Evolutionary conservation across 768 basidiomycete genomes (phyloP), one percentile per base, ranked within the genome.

Genomic region (Boletus reticulatus): DNA sequence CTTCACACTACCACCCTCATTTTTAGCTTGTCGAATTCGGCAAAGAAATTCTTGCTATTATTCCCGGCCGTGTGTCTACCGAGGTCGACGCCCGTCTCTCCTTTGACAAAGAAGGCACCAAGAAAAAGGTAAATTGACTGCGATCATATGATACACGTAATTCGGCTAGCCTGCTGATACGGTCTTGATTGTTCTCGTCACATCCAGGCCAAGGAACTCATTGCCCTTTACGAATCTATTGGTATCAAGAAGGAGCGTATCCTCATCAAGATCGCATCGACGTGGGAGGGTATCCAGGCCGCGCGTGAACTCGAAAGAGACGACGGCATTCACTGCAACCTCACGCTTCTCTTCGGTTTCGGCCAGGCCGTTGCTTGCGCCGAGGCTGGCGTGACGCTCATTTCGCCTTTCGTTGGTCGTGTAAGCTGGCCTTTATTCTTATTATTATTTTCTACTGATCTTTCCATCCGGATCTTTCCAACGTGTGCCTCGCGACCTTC

Each of bases 231-330:
- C 80, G 83, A 94, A 36, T 91, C 90, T n/a, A 72, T 94, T 60
- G 97, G 97, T 60, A 85, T 99, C 78, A 78, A 84, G 71, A 92
- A 90, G 77, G 94, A 98, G 42, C 92, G 97, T 60, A 80, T 99
- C 59, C 80, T 99, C 64, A 98, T 99, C 85, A 99, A 99, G 81
- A 98, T 99, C 70, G 97, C 96, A 31, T 96, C 97, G 39, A 95
- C 95, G 46, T 99, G 93, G 92, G 97, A 98, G 77, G 97, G 97
- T 76, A 99, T 99, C 78, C 96, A 99, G 75, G 97, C 97, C 56
- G 97, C 97, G 37, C 87, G 94, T 60, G 88, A 95, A 75, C 88
- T 99, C 62, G 97, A 99, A 80, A 74, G 82, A 58, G 89, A 96
- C 63, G 86, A 97, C 55, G 83, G 81, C 59, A 98, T 99, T 75